Evolutionary conservation across 345 rosid genomes (phyloP), one percentile per base, ranked within the genome.

Genomic region (Bruguiera sexangula): DNA sequence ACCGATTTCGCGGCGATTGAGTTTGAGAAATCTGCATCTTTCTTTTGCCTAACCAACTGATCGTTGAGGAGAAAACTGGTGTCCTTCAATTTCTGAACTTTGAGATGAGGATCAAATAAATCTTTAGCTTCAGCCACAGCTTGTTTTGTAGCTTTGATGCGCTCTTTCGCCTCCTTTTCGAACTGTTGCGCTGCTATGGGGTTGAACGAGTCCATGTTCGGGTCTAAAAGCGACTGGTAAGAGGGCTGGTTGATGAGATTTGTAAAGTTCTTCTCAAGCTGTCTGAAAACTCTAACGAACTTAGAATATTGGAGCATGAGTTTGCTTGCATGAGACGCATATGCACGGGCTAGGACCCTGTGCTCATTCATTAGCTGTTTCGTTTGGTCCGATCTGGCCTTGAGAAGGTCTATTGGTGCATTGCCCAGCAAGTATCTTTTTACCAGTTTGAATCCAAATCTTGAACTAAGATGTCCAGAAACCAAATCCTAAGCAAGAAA

Each of bases 11-110:
- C 34, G 0, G 67, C 67, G 4, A 24, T 63, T 27, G 21, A 39
- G 11, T 43, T 46, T 5, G 52, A 46, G 32, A 22, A 21, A 16
- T 63, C 34, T 5, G 20, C 34, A 4, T 6, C 53, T 21, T 22
- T 46, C 50, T 63, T 63, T 26, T 24, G 1, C 20, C 26, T 16
- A 24, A 21, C 9, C 55, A 63, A 5, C 32, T 39, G 19, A 8
- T 63, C 67, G n/a, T 63, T 22, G 32, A 39, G 16, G 13, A 31
- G 9, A 21, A 63, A 63, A 24, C 24, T 63, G 4, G 30, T 43
- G 52, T 63, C 67, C 30, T 46, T 63, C 30, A 63, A 53, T 43
- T 46, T 63, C 19, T 63, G 53, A 46, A 63, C 50, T 30, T 39
- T 63, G 21, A 43, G 31, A 11, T 26, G 32, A 63, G 9, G 18